phyloP scores from a whole-genome alignment of 106 monocot species.

The Amphibolis antarctica region DNA sequence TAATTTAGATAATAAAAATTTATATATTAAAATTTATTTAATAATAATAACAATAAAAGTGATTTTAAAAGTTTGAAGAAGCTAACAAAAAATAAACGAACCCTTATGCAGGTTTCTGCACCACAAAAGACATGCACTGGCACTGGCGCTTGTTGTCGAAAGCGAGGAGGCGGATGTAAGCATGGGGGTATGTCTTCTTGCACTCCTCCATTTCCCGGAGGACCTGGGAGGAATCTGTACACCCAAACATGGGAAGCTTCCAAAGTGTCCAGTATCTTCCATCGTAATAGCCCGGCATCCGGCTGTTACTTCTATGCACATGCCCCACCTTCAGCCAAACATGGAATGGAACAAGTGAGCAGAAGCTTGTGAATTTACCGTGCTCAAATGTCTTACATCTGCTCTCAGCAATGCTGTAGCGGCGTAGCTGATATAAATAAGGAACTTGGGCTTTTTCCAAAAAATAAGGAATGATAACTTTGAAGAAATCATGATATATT shows the following conservation, averaged over 20 bases:
- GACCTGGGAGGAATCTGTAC: constrained; percentile 47
- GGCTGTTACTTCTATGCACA: constrained; percentile 50
- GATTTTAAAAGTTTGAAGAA: too few species aligned
- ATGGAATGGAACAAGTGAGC: not conserved
- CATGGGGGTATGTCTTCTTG: constrained; percentile 56
- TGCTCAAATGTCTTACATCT: too few species aligned
- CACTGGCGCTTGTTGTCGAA: constrained; percentile 57
- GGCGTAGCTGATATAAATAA: too few species aligned
- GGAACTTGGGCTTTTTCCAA: too few species aligned
- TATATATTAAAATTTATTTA: too few species aligned
- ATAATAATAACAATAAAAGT: too few species aligned
- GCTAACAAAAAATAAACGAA: too few species aligned
- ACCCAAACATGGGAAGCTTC: constrained; percentile 89
- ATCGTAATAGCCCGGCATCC: constrained; percentile 75
- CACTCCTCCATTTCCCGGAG: constrained; percentile 53
- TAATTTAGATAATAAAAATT: too few species aligned
- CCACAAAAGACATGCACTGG: constrained; percentile 75
- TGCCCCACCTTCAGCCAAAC: constrained; percentile 36
- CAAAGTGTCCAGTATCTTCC: constrained; percentile 84
- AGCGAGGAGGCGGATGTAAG: constrained; percentile 58
- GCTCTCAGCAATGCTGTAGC: too few species aligned
- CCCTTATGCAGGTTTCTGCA: constrained; percentile 45
- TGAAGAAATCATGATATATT: too few species aligned
- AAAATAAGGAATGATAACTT: too few species aligned
- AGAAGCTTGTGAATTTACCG: not conserved